Conservation (phyloP, 1,284 basidiomycete genomes). For the Sporisorium iseilematis-ciliati region DNA sequence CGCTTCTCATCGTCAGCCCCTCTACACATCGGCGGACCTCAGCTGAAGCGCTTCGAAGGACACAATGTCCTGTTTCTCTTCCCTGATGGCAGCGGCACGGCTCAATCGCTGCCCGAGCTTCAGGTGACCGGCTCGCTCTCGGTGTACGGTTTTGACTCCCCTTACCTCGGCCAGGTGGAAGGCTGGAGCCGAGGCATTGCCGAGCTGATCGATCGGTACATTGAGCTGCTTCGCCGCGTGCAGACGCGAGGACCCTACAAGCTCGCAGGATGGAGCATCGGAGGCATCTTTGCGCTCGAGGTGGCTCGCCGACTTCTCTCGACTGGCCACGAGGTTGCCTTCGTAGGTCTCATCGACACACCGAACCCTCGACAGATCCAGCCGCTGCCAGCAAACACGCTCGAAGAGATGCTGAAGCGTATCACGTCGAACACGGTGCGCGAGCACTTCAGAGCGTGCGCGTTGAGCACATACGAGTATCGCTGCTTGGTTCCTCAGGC, state of each 20-base stretch:
- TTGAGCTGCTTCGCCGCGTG: conserved; percentile 30
- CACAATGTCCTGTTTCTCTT: conserved; percentile 36
- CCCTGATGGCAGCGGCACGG: conserved; percentile 45
- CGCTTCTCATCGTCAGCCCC: conserved; percentile 21
- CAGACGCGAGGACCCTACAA: conserved; percentile 36
- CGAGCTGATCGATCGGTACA: conserved; percentile 40
- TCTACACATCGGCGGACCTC: conserved; percentile 32
- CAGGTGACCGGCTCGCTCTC: conserved; percentile 10
- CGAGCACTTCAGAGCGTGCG: conserved; percentile 49
- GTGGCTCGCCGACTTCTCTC: conserved; percentile 36
- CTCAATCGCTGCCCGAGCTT: conserved; percentile 25
- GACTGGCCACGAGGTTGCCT: conserved; percentile 27
- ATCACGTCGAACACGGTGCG: conserved; percentile 32
- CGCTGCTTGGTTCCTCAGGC: conserved; percentile 22
- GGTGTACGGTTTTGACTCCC: conserved; percentile 49
- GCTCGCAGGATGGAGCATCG: conserved; percentile 52
- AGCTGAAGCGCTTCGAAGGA: conserved; percentile 15
- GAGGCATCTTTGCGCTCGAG: conserved; percentile 48
- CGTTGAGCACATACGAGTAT: conserved; percentile 34
- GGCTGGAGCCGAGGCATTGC: conserved; percentile 48
- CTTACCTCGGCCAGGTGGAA: conserved; percentile 30
- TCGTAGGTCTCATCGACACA: conserved; percentile 42
- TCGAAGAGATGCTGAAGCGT: conserved; percentile 32
- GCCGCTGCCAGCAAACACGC: conserved; percentile 37
- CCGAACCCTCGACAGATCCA: conserved; percentile 33